phyloP scores from a whole-genome alignment of 192 early-diverging fungal genomes.

The Dissophora ornata region DNA sequence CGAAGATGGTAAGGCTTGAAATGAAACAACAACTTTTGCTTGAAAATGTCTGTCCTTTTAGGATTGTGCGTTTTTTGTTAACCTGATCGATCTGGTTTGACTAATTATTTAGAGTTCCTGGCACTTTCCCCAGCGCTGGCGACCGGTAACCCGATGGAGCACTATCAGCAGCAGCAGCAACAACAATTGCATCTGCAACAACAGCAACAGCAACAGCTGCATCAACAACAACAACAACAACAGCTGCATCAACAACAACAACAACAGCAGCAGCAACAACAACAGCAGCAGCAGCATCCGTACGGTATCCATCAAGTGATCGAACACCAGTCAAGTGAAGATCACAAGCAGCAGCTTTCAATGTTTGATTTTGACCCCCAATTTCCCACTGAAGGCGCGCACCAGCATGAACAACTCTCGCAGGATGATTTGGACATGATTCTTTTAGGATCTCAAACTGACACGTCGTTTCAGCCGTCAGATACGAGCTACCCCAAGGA shows the following conservation, averaged over 20 bases:
- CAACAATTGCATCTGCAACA: background rate
- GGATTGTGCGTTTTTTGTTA: too few species aligned
- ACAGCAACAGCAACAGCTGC: conserved; percentile 8
- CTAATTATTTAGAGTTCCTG: conserved; percentile 24
- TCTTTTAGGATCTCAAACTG: conserved; percentile 16
- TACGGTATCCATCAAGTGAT: background rate
- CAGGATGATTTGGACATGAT: conserved; percentile 51
- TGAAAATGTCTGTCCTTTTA: background rate
- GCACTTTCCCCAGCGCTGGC: conserved; percentile 13
- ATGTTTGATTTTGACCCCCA: conserved; percentile 28
- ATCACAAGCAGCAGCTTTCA: conserved; percentile 9
- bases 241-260: conserved; percentile 12
- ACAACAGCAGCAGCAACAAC: background rate
- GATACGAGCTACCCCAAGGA: conserved; percentile 23
- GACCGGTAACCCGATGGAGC: too few species aligned
- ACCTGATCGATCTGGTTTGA: too few species aligned
- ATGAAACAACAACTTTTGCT: background rate
- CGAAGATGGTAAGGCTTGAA: conserved; percentile 29
- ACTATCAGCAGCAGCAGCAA: background rate
- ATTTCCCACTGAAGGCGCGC: background rate
- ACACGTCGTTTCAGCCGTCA: conserved; percentile 1
- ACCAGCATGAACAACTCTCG: conserved; percentile 13
- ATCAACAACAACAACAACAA: background rate
- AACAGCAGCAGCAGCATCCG: conserved; percentile 6
- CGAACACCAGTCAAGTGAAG: background rate